Conservation (phyloP, 495 filamentous ascomycete genomes). For the Daldinia grandis region DNA sequence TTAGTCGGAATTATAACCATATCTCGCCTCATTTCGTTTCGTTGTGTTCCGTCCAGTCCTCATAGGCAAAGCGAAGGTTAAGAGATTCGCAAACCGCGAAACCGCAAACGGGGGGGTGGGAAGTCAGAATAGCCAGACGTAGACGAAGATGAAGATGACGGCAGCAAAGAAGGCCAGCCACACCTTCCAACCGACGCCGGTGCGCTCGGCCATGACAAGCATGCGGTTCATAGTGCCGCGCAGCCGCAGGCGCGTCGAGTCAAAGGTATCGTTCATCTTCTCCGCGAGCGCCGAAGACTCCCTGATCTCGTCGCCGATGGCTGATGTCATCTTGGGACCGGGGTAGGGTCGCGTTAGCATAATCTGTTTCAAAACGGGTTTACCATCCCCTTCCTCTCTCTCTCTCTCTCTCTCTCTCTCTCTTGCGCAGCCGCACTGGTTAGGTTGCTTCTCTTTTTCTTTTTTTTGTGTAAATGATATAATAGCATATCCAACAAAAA, state of each 20-base stretch:
- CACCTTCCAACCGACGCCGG: constrained; percentile 92
- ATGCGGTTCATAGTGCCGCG: constrained; percentile 96
- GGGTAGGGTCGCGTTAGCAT: constrained; percentile 16
- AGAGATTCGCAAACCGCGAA: not conserved
- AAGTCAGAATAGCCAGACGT: constrained; percentile 83
- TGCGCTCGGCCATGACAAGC: constrained; percentile 92
- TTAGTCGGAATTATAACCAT: not conserved
- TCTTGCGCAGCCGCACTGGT: constrained; percentile 6
- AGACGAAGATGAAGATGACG: constrained; percentile 83
- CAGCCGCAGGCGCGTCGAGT: constrained; percentile 79
- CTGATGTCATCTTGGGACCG: constrained; percentile 71
- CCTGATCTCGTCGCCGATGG: constrained; percentile 94
- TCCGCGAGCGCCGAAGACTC: constrained; percentile 83
- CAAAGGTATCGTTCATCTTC: constrained; percentile 91
- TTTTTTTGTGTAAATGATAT: not conserved
- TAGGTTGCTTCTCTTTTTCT: not conserved
- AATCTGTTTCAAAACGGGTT: not conserved
- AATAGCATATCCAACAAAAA: constrained; percentile 3
- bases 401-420: not conserved
- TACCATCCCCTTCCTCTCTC: not conserved
- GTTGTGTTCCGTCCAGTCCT: not conserved
- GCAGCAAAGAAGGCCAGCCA: constrained; percentile 88
- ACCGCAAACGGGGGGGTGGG: not conserved
- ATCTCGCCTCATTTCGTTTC: no score
- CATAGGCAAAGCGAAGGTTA: not conserved